These are phyloP conservation scores for Acidiella bohemica DNA, from an alignment of 495 filamentous ascomycete species.

Conservation along the genomic window DNA sequence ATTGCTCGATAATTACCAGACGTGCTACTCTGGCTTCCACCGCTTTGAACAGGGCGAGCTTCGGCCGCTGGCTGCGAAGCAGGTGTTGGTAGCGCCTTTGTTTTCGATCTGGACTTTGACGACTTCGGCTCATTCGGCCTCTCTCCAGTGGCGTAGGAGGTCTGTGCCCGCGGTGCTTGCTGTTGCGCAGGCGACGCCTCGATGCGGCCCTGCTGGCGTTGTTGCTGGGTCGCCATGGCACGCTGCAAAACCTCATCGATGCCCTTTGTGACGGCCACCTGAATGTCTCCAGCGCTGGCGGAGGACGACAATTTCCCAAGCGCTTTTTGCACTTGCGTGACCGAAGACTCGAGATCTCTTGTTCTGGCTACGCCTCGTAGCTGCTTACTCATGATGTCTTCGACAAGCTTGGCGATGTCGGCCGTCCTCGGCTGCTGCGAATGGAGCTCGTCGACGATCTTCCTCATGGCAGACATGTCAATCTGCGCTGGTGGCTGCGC, in stretches of 20 bases:
- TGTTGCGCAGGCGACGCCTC: background rate
- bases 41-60: too few relatives aligned
- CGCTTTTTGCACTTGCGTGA: slow-evolving; percentile 1
- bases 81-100: too few relatives aligned
- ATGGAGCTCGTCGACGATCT: slow-evolving; percentile 2
- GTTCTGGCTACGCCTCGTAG: background rate
- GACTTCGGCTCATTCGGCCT: too few relatives aligned
- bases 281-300: background rate
- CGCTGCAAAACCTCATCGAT: background rate
- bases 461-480: background rate
- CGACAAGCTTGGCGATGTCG: slow-evolving; percentile 1
- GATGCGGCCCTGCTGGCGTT: background rate
- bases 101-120: too few relatives aligned
- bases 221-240: background rate
- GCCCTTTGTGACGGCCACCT: background rate
- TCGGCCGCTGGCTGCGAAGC: too few relatives aligned
- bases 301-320: background rate
- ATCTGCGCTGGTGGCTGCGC: background rate
- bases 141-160: too few relatives aligned
- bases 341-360: slow-evolving; percentile 1
- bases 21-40: too few relatives aligned
- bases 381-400: background rate
- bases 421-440: background rate
- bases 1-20: too few relatives aligned
- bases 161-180: background rate